Percentiles rank a stretch among this genome's conserved stretches.
Conservation (phyloP, 2,329 filamentous ascomycete species). For the Neospermospora avenae region DNA sequence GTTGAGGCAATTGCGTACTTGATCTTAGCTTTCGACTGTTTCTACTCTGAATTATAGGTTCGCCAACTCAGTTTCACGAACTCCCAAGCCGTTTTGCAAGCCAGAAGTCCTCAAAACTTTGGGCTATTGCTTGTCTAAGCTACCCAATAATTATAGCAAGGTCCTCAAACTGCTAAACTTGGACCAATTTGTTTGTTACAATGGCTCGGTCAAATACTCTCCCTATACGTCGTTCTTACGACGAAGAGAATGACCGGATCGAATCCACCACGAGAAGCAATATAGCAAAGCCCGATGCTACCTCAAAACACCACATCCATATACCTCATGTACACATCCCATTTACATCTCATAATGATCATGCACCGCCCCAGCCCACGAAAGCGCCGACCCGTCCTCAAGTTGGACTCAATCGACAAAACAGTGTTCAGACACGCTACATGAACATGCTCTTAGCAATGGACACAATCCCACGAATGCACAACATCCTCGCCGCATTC, state of each 20-base stretch:
- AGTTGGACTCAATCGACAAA: constrained; percentile 14
- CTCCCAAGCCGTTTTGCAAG: background rate
- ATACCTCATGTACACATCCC: constrained; percentile 10
- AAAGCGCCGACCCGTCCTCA: background rate
- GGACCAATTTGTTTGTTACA: background rate
- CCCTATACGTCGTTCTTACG: constrained; percentile 12
- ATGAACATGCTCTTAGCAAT: constrained; percentile 32
- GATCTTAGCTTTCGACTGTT: background rate
- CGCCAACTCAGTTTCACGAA: background rate
- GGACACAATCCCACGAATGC: constrained; percentile 30
- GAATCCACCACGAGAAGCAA: constrained; percentile 10
- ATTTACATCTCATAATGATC: constrained; percentile 4
- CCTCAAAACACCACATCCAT: constrained; percentile 8
- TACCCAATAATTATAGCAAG: background rate
- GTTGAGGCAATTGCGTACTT: background rate
- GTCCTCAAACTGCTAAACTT: too few species aligned
- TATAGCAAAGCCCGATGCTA: background rate
- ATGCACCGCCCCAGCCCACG: background rate
- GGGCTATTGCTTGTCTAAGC: background rate
- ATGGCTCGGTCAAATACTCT: constrained; percentile 22
- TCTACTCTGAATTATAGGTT: background rate
- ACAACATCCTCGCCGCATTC: constrained; percentile 32
- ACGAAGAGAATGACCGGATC: constrained; percentile 12
- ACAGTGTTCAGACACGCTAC: constrained; percentile 30
- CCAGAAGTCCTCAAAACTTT: background rate